Percentiles rank a stretch among this genome's conserved stretches.
phyloP scores from a whole-genome alignment of 352 stramenopile species.

The Pythium plurisporium region DNA sequence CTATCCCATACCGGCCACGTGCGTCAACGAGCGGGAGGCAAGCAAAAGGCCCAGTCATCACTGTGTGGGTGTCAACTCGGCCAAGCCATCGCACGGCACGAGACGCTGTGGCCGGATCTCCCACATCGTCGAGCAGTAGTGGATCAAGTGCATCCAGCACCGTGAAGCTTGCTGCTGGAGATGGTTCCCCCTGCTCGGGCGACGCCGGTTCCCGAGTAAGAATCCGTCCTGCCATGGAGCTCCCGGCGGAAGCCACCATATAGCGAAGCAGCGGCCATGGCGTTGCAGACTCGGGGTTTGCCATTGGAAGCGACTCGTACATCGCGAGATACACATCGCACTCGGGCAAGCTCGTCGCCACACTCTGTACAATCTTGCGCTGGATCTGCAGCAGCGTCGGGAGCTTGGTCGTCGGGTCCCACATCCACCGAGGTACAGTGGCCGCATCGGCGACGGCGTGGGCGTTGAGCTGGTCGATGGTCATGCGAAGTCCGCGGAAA shows the following conservation, averaged over 20 bases:
- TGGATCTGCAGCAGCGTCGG: constrained; percentile 63
- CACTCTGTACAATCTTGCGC: constrained; percentile 46
- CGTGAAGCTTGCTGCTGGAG: constrained; percentile 27
- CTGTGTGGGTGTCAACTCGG: not conserved
- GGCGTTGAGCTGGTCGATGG: constrained; percentile 10
- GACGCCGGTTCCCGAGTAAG: constrained; percentile 13
- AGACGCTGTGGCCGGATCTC: not conserved
- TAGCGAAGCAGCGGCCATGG: constrained; percentile 39
- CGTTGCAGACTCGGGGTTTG: constrained; percentile 17
- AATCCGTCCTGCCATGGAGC: constrained; percentile 36
- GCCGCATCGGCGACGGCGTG: not conserved
- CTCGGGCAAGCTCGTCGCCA: constrained; percentile 54
- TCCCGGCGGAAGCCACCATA: constrained; percentile 43
- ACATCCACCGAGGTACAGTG: constrained; percentile 17
- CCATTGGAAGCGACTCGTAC: constrained; percentile 46
- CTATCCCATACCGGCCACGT: constrained; percentile 21
- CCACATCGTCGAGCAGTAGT: constrained; percentile 38
- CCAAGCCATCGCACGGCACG: constrained; percentile 2
- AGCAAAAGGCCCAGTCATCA: constrained; percentile 38
- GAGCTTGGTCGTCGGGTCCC: constrained; percentile 22
- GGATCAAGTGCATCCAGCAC: constrained; percentile 27
- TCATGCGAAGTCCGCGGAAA: constrained; percentile 27
- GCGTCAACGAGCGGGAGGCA: constrained; percentile 43
- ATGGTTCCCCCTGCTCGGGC: not conserved
- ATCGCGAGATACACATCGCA: constrained; percentile 72